Conservation (phyloP, 768 basidiomycete genomes). For the Rhodotorula diobovata region DNA sequence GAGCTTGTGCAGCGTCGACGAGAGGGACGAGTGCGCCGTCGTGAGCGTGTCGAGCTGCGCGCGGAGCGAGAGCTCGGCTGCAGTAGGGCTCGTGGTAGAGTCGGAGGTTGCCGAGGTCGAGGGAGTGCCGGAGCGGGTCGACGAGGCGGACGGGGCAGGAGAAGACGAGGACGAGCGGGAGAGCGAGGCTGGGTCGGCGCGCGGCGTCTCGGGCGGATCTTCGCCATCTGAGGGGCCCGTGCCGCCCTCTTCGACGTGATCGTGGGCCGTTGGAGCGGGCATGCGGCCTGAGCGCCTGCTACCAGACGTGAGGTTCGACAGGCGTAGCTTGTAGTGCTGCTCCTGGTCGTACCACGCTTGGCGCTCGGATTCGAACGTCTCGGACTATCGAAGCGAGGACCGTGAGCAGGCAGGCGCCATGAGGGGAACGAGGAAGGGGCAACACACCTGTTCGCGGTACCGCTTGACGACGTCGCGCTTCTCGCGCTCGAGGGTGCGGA, state of each 20-base stretch:
- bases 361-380: slow-evolving; percentile 83
- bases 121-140: slow-evolving; percentile 47
- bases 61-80: slow-evolving; percentile 79
- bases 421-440: neutral
- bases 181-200: neutral
- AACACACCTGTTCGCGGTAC: slow-evolving; percentile 82
- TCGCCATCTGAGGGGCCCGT: neutral
- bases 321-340: slow-evolving; percentile 84
- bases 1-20: slow-evolving; percentile 76
- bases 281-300: slow-evolving; percentile 45
- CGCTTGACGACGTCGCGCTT: slow-evolving; percentile 74
- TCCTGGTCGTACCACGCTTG: slow-evolving; percentile 90
- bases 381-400: slow-evolving; percentile 55
- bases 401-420: slow-evolving; percentile 26
- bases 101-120: slow-evolving; percentile 45
- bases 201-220: slow-evolving; percentile 10
- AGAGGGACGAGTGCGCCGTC: slow-evolving; percentile 74
- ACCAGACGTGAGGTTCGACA: slow-evolving; percentile 69
- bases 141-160: neutral
- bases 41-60: slow-evolving; percentile 81
- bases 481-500: slow-evolving; percentile 82
- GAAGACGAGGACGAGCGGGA: neutral
- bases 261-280: neutral
- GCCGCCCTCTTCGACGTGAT: neutral
- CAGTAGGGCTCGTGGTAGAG: slow-evolving; percentile 43